These are phyloP conservation scores for Pseudogymnoascus sp. DNA, from an alignment of 2,329 filamentous ascomycete species.

Conservation along the genomic window DNA sequence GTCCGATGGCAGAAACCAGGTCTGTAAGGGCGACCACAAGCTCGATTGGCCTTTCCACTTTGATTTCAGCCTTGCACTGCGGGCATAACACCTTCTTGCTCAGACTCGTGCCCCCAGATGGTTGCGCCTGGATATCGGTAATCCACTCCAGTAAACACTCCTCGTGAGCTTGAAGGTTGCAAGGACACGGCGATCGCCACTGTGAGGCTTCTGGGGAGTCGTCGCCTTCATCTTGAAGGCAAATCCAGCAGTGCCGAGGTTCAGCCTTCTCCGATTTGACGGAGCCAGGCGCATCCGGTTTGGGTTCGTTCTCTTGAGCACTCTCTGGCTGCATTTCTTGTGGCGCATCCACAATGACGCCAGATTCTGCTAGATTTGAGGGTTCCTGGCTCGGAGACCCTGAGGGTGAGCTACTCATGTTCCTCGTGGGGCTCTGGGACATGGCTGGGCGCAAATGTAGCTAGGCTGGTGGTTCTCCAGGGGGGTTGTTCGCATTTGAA, in stretches of 20 bases:
- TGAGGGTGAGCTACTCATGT: neutral
- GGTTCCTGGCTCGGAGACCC: neutral
- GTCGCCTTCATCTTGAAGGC: constrained; percentile 48
- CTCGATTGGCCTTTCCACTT: constrained; percentile 66
- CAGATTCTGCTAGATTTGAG: neutral
- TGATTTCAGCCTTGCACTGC: constrained; percentile 78
- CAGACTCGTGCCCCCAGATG: constrained; percentile 35
- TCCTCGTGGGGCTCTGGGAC: neutral
- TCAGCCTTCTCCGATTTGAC: constrained; percentile 12
- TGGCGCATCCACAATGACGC: neutral
- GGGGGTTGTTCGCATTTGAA: neutral
- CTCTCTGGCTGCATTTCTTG: neutral
- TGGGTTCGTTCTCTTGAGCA: neutral
- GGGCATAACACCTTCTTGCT: constrained; percentile 69
- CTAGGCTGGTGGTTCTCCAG: neutral
- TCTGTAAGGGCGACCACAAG: constrained; percentile 46
- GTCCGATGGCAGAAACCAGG: constrained; percentile 15
- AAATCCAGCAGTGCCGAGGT: constrained; percentile 52
- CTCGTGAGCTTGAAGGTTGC: constrained; percentile 85
- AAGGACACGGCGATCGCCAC: constrained; percentile 87
- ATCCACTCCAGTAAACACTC: constrained; percentile 87
- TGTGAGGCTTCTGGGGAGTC: constrained; percentile 35
- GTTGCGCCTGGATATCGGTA: constrained; percentile 69
- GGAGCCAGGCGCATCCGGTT: neutral
- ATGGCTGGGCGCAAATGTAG: neutral